Percentiles rank a stretch among this genome's conserved stretches.
phyloP scores from a whole-genome alignment of 495 filamentous ascomycete species.

The Articulospora tetracladia region DNA sequence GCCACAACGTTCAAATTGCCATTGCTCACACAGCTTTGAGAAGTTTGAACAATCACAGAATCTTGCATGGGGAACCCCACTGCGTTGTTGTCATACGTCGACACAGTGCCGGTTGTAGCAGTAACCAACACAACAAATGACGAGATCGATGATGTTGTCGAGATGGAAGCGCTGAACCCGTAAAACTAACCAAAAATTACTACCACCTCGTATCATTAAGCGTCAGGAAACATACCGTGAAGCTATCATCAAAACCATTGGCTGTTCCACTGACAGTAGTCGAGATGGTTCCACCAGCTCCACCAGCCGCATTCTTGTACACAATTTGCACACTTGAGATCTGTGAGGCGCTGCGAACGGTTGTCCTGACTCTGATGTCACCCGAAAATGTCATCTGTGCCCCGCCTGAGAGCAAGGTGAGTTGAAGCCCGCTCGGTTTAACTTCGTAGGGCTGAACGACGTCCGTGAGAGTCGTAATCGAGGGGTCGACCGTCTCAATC shows the following conservation, averaged over 20 bases:
- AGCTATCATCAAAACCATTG: slow-evolving; percentile 56
- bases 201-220: background rate
- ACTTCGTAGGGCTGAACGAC: slow-evolving; percentile 53
- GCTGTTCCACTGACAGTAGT: slow-evolving; percentile 40
- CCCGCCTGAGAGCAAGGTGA: slow-evolving; percentile 33
- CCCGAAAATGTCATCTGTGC: slow-evolving; percentile 32
- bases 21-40: slow-evolving; percentile 33
- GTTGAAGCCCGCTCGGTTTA: slow-evolving; percentile 48
- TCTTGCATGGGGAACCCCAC: slow-evolving; percentile 34
- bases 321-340: slow-evolving; percentile 31
- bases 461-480: slow-evolving; percentile 43
- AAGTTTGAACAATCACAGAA: slow-evolving; percentile 32
- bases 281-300: slow-evolving; percentile 33
- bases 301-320: slow-evolving; percentile 33
- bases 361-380: slow-evolving; percentile 38
- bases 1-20: slow-evolving; percentile 32
- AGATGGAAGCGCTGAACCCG: slow-evolving; percentile 28
- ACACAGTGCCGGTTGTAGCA: slow-evolving; percentile 17
- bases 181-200: slow-evolving; percentile 29
- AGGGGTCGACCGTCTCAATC: slow-evolving; percentile 55
- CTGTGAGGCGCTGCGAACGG: slow-evolving; percentile 19
- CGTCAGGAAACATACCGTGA: slow-evolving; percentile 36
- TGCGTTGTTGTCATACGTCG: slow-evolving; percentile 34
- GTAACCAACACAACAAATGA: slow-evolving; percentile 34
- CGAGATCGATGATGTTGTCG: slow-evolving; percentile 32